Conservation (phyloP, 2,329 filamentous ascomycete genomes). For the Verticillium zaregamsianum region DNA sequence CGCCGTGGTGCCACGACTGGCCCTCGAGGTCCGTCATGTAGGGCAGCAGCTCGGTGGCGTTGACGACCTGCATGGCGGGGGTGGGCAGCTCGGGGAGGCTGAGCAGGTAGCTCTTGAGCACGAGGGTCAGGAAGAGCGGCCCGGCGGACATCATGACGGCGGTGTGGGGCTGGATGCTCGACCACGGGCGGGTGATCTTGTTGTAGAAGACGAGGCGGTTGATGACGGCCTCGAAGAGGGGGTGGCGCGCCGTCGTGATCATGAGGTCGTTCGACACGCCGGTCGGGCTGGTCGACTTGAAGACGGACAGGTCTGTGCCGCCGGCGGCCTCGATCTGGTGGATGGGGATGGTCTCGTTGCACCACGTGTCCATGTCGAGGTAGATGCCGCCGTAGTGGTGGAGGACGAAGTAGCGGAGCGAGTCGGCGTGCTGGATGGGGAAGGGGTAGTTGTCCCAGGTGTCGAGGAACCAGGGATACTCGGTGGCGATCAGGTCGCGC, state of each 20-base stretch:
- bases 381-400: conserved; percentile 70
- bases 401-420: conserved; percentile 71
- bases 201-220: conserved; percentile 59
- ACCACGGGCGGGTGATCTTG: conserved; percentile 57
- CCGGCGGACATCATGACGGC: conserved; percentile 78
- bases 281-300: conserved; percentile 59
- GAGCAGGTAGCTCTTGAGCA: conserved; percentile 70
- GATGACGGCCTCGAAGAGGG: conserved; percentile 69
- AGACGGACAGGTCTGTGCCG: conserved; percentile 12
- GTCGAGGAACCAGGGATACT: conserved; percentile 69
- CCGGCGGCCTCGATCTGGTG: conserved; percentile 19
- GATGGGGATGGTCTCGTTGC: conserved; percentile 22
- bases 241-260: conserved; percentile 68
- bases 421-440: conserved; percentile 68
- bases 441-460: conserved; percentile 67
- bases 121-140: conserved; percentile 69
- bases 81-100: conserved; percentile 31
- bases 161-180: conserved; percentile 59
- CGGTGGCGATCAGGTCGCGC: conserved; percentile 61
- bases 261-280: conserved; percentile 81
- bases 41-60: conserved; percentile 16
- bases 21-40: conserved; percentile 33
- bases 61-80: conserved; percentile 21
- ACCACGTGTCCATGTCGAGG: conserved; percentile 49
- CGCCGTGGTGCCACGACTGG: conserved; percentile 41